Base-by-base conservation (phyloP, 1,139 yeast species). In the Hansenula lynferdii region DNA sequence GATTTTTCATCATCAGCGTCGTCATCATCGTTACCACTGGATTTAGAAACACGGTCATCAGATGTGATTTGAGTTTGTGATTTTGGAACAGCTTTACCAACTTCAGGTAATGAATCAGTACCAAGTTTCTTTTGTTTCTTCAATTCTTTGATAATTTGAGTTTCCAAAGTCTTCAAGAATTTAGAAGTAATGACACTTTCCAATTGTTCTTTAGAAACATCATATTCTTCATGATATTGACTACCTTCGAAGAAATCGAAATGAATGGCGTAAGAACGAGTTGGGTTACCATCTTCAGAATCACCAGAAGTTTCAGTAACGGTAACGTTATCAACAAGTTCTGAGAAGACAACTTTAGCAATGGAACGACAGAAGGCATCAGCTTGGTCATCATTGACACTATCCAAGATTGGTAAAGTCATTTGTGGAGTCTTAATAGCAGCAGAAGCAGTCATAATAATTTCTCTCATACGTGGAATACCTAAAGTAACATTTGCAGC, bases 391-490 rank as follows among this genome's bases (percentile, higher is more conserved):
- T 92, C 96, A 38, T 72, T 72, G 42, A 94, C 94, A 56, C 84
- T 94, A 30, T 70, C 67, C 56, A 78, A 70, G 41, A 94, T 72
- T 29, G 97, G 97, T 54, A 94, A 71, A 4, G 94, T 81, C 98
- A 94, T 94, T 67, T 92, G 97, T 38, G 99, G 99, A 11, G 99
- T 94, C 69, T 89, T 87, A 57, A 94, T 94, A 40, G 85, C 70
- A 17, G 96, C 80, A 42, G 96, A 86, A 11, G 98, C 99, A 15
- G 98, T 94, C 98, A 94, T 94, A 60, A 94, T 90, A 60, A 94
- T 94, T 77, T 94, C 99, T 77, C 99, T 84, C 90, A 94, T 83
- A 79, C 99, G 96, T 36, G 99, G 99, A 60, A 94, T 94, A 84
- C 99, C 99, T 58, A 94, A 75, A 1, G 99, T 94, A 51, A 94